phyloP scores from a whole-genome alignment of 2,329 filamentous ascomycete species.

The Penicillium hordei region DNA sequence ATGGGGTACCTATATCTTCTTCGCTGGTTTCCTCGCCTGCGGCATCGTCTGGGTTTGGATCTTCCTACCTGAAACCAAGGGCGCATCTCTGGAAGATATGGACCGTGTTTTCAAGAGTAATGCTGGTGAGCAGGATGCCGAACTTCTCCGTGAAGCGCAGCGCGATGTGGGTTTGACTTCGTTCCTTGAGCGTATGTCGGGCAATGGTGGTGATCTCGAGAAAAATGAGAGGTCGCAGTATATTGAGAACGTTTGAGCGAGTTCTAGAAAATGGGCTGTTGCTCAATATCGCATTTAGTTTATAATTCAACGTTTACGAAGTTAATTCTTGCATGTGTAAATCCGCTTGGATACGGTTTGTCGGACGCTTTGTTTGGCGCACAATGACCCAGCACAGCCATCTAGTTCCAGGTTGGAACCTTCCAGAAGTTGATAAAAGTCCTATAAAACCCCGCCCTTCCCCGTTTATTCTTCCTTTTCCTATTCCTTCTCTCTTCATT shows the following conservation, averaged over 20 bases:
- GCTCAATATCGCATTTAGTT: background rate
- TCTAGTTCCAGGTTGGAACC: background rate
- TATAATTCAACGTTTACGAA: background rate
- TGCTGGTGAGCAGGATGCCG: constrained; percentile 29
- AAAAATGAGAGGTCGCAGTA: constrained; percentile 20
- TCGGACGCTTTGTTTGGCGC: too few relatives aligned
- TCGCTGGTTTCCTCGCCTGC: constrained; percentile 26
- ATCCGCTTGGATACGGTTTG: too few relatives aligned
- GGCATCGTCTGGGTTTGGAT: constrained; percentile 31
- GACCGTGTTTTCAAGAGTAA: constrained; percentile 43
- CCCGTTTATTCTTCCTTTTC: background rate
- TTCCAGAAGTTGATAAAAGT: background rate
- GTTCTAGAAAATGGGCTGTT: background rate
- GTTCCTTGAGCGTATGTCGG: constrained; percentile 22
- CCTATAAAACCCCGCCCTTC: background rate
- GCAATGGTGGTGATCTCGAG: constrained; percentile 17
- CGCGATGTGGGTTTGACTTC: constrained; percentile 26
- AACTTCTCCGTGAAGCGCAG: constrained; percentile 26
- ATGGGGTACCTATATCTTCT: constrained; percentile 35
- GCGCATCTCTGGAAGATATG: constrained; percentile 55
- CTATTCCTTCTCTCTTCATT: background rate
- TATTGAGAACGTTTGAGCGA: constrained; percentile 20
- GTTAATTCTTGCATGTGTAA: too few relatives aligned
- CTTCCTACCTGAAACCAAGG: constrained; percentile 58
- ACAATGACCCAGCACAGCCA: too few relatives aligned